Evolutionary conservation across 495 filamentous ascomycete species (phyloP).

Genomic region (Talaromyces adpressus): DNA sequence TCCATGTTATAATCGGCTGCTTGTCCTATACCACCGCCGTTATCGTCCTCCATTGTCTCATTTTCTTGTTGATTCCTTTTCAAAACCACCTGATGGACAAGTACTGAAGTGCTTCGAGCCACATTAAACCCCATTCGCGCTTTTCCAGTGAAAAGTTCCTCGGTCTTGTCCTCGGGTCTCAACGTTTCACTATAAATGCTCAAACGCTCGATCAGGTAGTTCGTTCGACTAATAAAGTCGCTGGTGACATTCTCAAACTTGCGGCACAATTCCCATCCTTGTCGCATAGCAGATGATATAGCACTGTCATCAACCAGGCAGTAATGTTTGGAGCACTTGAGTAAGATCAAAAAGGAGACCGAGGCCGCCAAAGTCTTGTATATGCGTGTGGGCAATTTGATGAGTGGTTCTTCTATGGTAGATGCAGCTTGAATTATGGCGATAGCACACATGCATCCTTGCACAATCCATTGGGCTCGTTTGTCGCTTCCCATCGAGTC

Average conservation of each 20-base stretch:
- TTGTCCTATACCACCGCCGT: background rate
- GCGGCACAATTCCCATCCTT: constrained; percentile 1
- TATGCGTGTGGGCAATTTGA: background rate
- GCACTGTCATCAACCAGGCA: background rate
- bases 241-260: background rate
- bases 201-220: background rate
- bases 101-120: background rate
- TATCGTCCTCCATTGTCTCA: background rate
- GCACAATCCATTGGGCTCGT: background rate
- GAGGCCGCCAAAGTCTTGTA: background rate
- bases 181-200: background rate
- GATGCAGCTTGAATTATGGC: background rate
- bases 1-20: background rate
- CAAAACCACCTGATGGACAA: background rate
- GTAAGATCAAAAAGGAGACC: background rate
- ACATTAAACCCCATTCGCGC: constrained; percentile 5
- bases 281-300: background rate
- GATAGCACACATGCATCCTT: background rate
- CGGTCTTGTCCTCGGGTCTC: background rate
- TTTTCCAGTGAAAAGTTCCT: background rate
- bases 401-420: background rate
- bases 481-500: background rate
- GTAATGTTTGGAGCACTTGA: constrained; percentile 1
- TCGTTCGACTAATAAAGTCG: background rate
- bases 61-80: background rate